Percentiles rank a stretch among this genome's conserved stretches.
Conservation (phyloP, 2,329 filamentous ascomycete species). For the Thermoascus crustaceus region DNA sequence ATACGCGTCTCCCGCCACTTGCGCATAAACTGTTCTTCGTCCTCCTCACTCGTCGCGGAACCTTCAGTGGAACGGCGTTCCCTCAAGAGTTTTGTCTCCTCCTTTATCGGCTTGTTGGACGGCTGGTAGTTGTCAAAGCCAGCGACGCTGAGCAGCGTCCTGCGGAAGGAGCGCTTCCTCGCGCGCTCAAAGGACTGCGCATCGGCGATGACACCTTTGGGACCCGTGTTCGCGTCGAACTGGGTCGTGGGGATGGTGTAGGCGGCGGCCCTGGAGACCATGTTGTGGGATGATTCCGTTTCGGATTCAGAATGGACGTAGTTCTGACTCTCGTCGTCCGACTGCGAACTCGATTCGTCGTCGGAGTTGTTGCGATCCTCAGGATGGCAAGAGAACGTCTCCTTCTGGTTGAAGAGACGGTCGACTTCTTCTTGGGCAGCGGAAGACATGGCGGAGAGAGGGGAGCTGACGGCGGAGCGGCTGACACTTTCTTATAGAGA, state of each 20-base stretch:
- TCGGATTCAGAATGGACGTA: slow-evolving; percentile 11
- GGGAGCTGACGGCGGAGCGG: slow-evolving; percentile 7
- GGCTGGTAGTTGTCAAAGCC: slow-evolving; percentile 22
- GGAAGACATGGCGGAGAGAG: slow-evolving; percentile 30
- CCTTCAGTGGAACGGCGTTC: slow-evolving; percentile 11
- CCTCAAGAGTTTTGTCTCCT: slow-evolving; percentile 3
- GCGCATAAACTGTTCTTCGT: slow-evolving; percentile 71
- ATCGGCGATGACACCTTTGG: slow-evolving; percentile 45
- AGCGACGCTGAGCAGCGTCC: slow-evolving; percentile 31
- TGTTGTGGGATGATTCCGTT: slow-evolving; percentile 14
- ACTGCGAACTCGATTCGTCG: slow-evolving; percentile 20
- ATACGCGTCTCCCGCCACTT: slow-evolving; percentile 77
- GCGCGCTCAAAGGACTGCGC: slow-evolving; percentile 43
- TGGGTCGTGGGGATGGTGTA: slow-evolving; percentile 39
- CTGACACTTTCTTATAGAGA: slow-evolving; percentile 8
- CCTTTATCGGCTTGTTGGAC: slow-evolving; percentile 13
- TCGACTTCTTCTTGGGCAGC: slow-evolving; percentile 41
- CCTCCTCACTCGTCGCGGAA: slow-evolving; percentile 32
- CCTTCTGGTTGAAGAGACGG: slow-evolving; percentile 32
- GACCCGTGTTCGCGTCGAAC: slow-evolving; percentile 43
- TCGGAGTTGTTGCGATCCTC: slow-evolving; percentile 34
- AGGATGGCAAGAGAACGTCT: slow-evolving; percentile 31
- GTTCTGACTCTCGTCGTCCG: slow-evolving; percentile 20
- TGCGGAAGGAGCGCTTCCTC: slow-evolving; percentile 39
- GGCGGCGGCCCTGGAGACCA: slow-evolving; percentile 27